Base-by-base conservation (phyloP, 352 stramenopile species). In the Discostella stelligera region DNA sequence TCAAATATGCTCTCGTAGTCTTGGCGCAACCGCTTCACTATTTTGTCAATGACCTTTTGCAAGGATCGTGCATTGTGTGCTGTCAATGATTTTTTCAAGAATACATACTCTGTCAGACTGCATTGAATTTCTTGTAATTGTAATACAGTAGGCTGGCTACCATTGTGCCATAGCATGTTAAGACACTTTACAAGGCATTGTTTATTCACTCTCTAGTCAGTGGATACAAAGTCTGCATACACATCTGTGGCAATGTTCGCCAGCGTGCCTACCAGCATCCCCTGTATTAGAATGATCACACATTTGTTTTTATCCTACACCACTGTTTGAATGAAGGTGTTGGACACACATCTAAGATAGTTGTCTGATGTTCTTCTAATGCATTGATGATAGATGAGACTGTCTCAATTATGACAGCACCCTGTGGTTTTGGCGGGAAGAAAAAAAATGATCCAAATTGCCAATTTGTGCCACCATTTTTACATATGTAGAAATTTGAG, bases 71-170 rank as follows among this genome's bases (percentile, higher is more conserved):
- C 30, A 27, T 37, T 68, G 67, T 30, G 2, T 32, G 2, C 27
- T 5, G 5, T 32, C 27, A 32, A 32, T 32, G 27, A 5, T 32
- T 32, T 32, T 32, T 32, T 32, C 27, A 2, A 32, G n/a, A 69
- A 69, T 0, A 55, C 56, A 39, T 50, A 20, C 18, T 37, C 16
- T 6, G 20, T 62, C 0, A 71, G 30, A 20, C 63, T 62, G 3
- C 13, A 41, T 10, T 37, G 14, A 71, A 50, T 11, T 71, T 74
- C 55, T 32, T 2, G 5, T 32, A 74, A 9, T 32, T 2, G 5
- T 32, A 74, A 9, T 52, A 74, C 0, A 74, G 53, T 0, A 74
- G 25, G 8, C n/a, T 46, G 14, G 66, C 66, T 14, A 62, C 30
- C 64, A 64, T 48, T 5, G 48, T 71, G 0, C 64, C 48, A 30